Evolutionary conservation across 108 stramenopile species (phyloP).

Genomic region (Chaetoceros muelleri): DNA sequence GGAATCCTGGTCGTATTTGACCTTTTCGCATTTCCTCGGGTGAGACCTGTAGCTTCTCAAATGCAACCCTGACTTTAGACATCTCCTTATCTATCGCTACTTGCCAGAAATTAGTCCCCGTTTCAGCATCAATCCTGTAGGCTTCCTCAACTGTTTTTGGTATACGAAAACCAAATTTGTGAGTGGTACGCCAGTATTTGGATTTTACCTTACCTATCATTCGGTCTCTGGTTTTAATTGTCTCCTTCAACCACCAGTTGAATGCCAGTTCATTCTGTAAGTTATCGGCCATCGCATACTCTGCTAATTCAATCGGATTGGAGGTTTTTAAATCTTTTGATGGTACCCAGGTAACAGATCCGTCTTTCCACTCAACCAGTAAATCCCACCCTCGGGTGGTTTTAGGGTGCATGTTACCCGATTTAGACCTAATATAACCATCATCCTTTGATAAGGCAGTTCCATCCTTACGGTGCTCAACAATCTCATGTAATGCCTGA

Average conservation of each 20-base stretch:
- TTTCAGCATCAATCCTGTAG: constrained; percentile 15
- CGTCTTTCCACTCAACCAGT: constrained; percentile 22
- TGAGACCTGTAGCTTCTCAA: constrained; percentile 1
- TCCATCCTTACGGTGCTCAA: constrained; percentile 19
- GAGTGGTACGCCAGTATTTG: not conserved
- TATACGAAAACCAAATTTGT: constrained; percentile 21
- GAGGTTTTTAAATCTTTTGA: constrained; percentile 16
- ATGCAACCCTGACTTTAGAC: constrained; percentile 9
- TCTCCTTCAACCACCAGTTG: constrained; percentile 7
- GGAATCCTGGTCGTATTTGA: not conserved
- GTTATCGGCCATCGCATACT: constrained; percentile 1
- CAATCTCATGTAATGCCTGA: constrained; percentile 12
- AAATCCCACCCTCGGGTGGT: constrained; percentile 25
- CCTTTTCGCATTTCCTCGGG: constrained; percentile 8
- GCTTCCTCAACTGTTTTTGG: constrained; percentile 23
- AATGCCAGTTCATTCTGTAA: constrained; percentile 15
- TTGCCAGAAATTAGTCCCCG: constrained; percentile 16
- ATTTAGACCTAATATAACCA: not conserved
- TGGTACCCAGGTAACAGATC: constrained; percentile 5
- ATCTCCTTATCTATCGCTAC: constrained; percentile 28
- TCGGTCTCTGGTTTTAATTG: not conserved
- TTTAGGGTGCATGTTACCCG: not conserved
- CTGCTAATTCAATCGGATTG: constrained; percentile 16
- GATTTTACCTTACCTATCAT: constrained; percentile 17
- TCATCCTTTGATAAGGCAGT: constrained; percentile 11